Conservation (phyloP, 1,284 basidiomycete genomes). For the Cutaneotrichosporon cavernicola region DNA sequence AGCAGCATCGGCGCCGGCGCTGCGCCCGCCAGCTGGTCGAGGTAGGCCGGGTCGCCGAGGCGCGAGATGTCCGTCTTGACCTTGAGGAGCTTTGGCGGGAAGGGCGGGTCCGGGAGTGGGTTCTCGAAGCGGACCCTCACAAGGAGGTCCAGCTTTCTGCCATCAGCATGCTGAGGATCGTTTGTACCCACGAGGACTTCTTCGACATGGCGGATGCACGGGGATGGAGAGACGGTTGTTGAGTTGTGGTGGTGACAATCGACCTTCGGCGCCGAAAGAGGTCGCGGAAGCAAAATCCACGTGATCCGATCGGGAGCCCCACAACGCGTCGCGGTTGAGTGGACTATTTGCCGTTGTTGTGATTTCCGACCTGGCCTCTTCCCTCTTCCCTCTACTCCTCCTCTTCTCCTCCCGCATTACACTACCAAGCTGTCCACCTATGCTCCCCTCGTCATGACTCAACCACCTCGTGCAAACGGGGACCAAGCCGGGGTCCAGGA, state of each 20-base stretch:
- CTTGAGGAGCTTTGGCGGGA: conserved; percentile 86
- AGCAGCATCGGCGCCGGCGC: conserved; percentile 86
- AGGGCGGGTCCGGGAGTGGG: conserved; percentile 88
- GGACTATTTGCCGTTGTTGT: conserved; percentile 11
- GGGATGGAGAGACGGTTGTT: background rate
- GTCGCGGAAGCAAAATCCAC: conserved; percentile 4
- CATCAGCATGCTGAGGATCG: background rate
- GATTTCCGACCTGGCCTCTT: background rate
- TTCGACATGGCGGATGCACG: conserved; percentile 31
- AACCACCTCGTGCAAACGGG: conserved; percentile 2
- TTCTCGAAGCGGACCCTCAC: conserved; percentile 89
- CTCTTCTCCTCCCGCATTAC: background rate
- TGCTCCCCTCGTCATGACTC: conserved; percentile 9
- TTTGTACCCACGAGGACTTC: conserved; percentile 33
- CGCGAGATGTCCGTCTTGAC: conserved; percentile 78
- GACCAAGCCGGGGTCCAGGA: conserved; percentile 12
- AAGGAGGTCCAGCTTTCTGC: conserved; percentile 64
- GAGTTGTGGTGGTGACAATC: background rate
- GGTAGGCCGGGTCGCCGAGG: conserved; percentile 78
- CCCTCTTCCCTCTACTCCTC: too few species aligned
- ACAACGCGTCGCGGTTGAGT: conserved; percentile 15
- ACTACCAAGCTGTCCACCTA: background rate
- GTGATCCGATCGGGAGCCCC: background rate
- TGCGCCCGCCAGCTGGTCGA: conserved; percentile 73
- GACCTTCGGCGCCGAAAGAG: background rate